Evolutionary conservation across 225 moss, liverwort and hornwort species (phyloP).

Genomic region (Marchantia paleacea): DNA sequence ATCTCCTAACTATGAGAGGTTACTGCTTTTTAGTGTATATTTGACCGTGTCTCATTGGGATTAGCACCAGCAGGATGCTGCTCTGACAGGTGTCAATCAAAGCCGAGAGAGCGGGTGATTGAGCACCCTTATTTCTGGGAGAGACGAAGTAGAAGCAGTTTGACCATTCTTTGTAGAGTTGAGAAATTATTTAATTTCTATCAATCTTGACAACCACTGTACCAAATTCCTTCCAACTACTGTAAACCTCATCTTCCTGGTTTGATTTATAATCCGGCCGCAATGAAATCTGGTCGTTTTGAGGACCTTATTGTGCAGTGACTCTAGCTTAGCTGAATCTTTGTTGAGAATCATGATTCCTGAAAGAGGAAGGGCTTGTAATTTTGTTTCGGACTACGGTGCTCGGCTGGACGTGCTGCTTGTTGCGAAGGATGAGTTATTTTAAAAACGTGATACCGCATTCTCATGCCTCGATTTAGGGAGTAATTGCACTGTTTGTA

Average conservation of each 20-base stretch:
- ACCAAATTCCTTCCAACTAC: constrained; percentile 34
- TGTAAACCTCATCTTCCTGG: constrained; percentile 20
- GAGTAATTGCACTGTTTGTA: no score
- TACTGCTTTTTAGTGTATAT: constrained; percentile 34
- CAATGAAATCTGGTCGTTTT: background rate
- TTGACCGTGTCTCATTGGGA: constrained; percentile 29
- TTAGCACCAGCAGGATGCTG: constrained; percentile 24
- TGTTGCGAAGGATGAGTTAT: no score
- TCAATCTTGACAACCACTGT: constrained; percentile 35
- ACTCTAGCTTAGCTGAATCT: background rate
- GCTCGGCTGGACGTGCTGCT: background rate
- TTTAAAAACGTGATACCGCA: no score
- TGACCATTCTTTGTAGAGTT: constrained; percentile 50
- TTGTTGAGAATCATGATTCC: background rate
- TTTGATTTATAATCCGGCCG: constrained; percentile 10
- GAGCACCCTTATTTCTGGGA: constrained; percentile 33
- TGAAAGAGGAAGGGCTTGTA: background rate
- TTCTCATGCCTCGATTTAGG: no score
- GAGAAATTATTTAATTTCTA: constrained; percentile 37
- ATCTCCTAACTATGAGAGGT: constrained; percentile 22
- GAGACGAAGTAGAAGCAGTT: constrained; percentile 35
- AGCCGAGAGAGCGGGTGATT: constrained; percentile 27
- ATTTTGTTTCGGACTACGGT: background rate
- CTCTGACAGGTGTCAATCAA: constrained; percentile 25
- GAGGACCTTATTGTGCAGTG: background rate